Evolutionary conservation across 495 filamentous ascomycete genomes (phyloP), one percentile per base, ranked within the genome.

Genomic region (Cairneyella variabilis): DNA sequence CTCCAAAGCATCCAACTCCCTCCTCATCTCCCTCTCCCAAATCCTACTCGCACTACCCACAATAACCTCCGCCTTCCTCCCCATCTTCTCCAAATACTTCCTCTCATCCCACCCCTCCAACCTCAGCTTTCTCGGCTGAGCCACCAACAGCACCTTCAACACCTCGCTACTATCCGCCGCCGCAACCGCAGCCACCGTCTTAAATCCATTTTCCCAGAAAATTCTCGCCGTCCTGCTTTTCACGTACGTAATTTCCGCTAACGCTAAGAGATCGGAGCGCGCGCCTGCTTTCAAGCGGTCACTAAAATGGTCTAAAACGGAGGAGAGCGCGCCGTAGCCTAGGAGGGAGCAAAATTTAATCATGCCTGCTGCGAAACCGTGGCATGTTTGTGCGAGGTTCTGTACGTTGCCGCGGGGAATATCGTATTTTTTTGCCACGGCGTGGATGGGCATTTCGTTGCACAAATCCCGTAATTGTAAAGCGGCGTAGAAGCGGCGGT

Each of bases 391-490:
- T 0, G 85, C 79, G 10, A 91, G 71, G 18, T 74, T 86, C 60
- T 93, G 89, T 3, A 91, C 80, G 23, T 76, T 67, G 0, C 89
- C 89, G 26, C 87, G 79, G 8, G 84, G 80, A 45, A 81, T 79
- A 17, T 79, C 77, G 61, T 89, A 91, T 55, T 88, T 87, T 16
- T 66, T 67, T 1, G 88, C 82, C 28, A 93, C 85, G 1, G 71
- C 64, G 48, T 87, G 79, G 6, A 91, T 74, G 1, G 89, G 89
- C 20, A 81, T 72, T 54, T 91, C 89, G 60, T 90, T 91, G 67
- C 88, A 89, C 27, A 93, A 69, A 60, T 91, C 86, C 17, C 89
- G 83, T 30, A 93, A 79, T 62, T 91, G 89, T 39, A 93, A 78
- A 10, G 89, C 86, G 16, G 86, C 72, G 60, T 90, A 93, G 59